phyloP scores from a whole-genome alignment of 768 basidiomycete genomes.

The Chiua virens region DNA sequence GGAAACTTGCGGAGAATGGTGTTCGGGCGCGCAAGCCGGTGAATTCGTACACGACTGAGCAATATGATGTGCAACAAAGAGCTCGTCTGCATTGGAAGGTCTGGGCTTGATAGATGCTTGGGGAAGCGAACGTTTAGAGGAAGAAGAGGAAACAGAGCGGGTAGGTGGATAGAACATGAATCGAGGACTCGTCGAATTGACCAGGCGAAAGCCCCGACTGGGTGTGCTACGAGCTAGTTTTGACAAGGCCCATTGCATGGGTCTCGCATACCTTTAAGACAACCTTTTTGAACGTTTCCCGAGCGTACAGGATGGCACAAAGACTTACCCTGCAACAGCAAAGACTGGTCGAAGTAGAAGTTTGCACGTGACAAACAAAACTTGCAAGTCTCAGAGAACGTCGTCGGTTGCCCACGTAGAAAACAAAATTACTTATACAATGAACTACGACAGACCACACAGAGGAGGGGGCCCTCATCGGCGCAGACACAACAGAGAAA shows the following conservation, averaged over 20 bases:
- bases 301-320: too few species aligned
- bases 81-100: background rate
- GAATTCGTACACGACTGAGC: too few species aligned
- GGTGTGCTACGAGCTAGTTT: slow-evolving; percentile 44
- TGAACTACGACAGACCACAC: slow-evolving; percentile 58
- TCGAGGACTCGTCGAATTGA: too few species aligned
- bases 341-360: background rate
- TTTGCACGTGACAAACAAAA: slow-evolving; percentile 22
- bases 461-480: slow-evolving; percentile 48
- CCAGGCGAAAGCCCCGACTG: background rate
- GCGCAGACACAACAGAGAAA: slow-evolving; percentile 40
- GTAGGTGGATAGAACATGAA: too few species aligned
- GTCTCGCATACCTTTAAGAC: slow-evolving; percentile 29
- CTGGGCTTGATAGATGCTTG: background rate
- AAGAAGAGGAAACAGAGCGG: background rate
- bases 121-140: background rate
- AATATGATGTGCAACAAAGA: too few species aligned
- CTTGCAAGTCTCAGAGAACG: background rate
- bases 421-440: slow-evolving; percentile 17
- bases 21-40: background rate
- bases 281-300: background rate
- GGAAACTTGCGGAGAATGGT: background rate
- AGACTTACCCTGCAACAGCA: slow-evolving; percentile 17
- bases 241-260: slow-evolving; percentile 69
- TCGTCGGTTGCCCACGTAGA: too few species aligned